A percentile compares a stretch with the other conserved stretches of the same genome.
Conservation (phyloP, 495 filamentous ascomycete species). For the Chaetomium cochliodes region DNA sequence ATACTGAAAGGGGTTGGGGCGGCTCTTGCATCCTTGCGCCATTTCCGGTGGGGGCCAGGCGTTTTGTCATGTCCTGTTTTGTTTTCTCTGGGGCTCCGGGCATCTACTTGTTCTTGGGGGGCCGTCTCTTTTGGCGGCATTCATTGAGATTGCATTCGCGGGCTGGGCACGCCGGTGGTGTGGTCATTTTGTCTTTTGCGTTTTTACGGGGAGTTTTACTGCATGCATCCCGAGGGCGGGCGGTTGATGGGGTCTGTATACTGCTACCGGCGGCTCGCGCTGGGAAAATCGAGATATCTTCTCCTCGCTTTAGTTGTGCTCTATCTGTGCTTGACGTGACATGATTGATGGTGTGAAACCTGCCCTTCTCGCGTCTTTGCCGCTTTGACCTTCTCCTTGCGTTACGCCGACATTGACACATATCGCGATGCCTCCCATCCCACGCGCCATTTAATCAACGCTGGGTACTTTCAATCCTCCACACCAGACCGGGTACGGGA, state of each 20-base stretch:
- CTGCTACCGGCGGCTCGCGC: constrained; percentile 7
- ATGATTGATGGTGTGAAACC: not conserved
- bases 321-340: not conserved
- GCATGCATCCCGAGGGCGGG: not conserved
- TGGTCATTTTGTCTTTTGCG: not conserved
- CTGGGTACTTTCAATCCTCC: too few species aligned
- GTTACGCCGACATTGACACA: too few species aligned
- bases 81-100: not conserved
- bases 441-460: too few species aligned
- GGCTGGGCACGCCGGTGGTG: not conserved
- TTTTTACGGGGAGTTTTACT: not conserved
- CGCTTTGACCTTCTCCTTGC: too few species aligned
- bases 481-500: too few species aligned
- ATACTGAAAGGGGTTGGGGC: not conserved
- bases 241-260: not conserved
- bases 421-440: too few species aligned
- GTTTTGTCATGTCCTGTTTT: not conserved
- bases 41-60: not conserved
- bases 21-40: not conserved
- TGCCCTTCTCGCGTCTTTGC: not conserved
- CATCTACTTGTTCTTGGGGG: not conserved
- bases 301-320: not conserved
- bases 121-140: not conserved
- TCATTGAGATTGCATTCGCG: constrained; percentile 9
- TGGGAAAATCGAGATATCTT: not conserved